Evolutionary conservation across 352 stramenopile species (phyloP), one percentile per base, ranked within the genome.

Genomic region (Phytophthora constricta): DNA sequence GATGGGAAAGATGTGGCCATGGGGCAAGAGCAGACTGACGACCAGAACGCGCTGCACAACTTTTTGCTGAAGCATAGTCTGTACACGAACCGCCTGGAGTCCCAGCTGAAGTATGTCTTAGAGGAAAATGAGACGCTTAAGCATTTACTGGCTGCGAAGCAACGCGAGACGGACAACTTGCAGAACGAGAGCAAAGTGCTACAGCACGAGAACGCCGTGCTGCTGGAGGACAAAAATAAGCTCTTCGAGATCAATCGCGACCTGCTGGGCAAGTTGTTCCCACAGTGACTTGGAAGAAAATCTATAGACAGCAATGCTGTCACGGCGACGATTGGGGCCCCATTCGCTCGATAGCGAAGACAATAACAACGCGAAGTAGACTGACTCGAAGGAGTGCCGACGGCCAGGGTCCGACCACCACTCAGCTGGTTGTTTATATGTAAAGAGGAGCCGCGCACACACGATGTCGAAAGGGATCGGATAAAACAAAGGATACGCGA

Each of bases 151-250:
- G 74, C 89, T 17, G 46, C 70, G 7, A 87, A 88, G 41, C 70
- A 88, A 22, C 78, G 77, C 28, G 80, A 92, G 61, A 55, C 91
- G 17, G 79, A 91, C 27, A 51, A 56, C 9, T 49, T 91, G 5
- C 68, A 87, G 31, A 67, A 73, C 52, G 80, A 90, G 23, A 70
- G 76, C n/a, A 89, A 89, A 50, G 62, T 74, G 47, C 67, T 92
- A 22, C 80, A 91, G 62, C 76, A 90, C 43, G 84, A 91, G 65
- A 92, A 91, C 52, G 63, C 72, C 2, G 80, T 90, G 22, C 68
- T 92, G 41, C 66, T 82, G 0, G 82, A 91, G 37, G 82, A 89
- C 70, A 91, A 92, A 63, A 90, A 85, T 72, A 92, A 92, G 71
- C 60, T 92, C 16, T 89, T 90, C 50, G 82, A 91, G 65, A 90